Base-by-base conservation (phyloP, 1,139 yeast genomes). In the Saccharomyces hybrid region DNA sequence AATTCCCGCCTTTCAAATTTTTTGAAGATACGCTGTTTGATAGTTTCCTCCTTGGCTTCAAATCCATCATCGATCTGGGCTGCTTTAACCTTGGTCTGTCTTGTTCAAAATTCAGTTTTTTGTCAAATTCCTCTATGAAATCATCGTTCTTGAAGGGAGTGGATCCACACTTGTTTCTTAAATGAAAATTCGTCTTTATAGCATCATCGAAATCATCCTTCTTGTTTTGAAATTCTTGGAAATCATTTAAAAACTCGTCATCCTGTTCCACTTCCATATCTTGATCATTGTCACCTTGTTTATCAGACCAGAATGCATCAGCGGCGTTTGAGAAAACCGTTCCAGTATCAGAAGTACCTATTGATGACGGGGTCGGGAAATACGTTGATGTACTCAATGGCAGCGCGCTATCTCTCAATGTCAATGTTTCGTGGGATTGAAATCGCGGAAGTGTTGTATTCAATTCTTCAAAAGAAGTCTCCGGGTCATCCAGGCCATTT, bases 381-480 rank as follows among this genome's bases (percentile, higher is more conserved):
- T 41, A 26, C 9, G 31, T 46, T 46, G 30, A 20, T 50, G 20
- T 42, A 16, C 16, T 16, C 51, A 16, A 20, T 44, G 56, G 28
- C 16, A 56, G 56, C 34, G 55, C 49, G 23, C 27, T 55, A 46
- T 47, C 46, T 31, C 32, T 48, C 23, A 50, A 42, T 34, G 47
- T 49, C 42, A 31, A 49, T 9, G 50, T 54, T 34, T 32, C 48
- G 47, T 47, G 47, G 11, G 28, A 32, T 5, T 16, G 51, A 27
- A 16, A 47, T 41, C 25, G 52, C 30, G 53, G 46, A 51, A 64
- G 61, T 1, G 69, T 62, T 3, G 68, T 61, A 42, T 67, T 70
- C 38, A 67, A 51, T 50, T 68, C 70, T 51, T 68, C 71, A 57
- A 68, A 68, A 11, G 70, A 66, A 4, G 68, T 62, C 38, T 68